Base-by-base conservation (phyloP, 2,329 filamentous ascomycete genomes). In the Hypoxylon sp. region DNA sequence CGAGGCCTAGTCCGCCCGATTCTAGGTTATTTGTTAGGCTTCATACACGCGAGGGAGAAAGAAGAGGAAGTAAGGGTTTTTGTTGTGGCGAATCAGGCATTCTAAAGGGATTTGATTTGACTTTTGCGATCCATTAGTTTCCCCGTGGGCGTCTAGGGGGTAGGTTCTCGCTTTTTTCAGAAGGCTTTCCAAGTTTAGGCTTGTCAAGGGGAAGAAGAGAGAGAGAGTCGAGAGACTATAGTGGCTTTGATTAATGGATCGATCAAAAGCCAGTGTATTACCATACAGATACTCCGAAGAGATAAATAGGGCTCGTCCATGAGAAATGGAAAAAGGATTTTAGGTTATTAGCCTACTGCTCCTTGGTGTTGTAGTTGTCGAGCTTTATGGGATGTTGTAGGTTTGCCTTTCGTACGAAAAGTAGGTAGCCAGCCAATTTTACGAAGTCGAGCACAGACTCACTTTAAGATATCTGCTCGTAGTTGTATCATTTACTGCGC, bases 1-100 rank as follows among this genome's bases (percentile, higher is more conserved):
- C 69, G 87, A 89, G 75, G 83, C 85, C 61, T 89, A 80, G 70
- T 57, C 32, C 27, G 83, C 85, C 62, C 89, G 80, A 70, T 54
- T 46, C 27, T n/a, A 10, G 21, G 13, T 15, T 48, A 11, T 15
- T 44, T 6, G 4, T 24, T 29, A 7, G 17, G 35, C 32, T 13
- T 39, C 13, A 29, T 21, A 29, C 19, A 27, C 17, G 27, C 11
- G 15, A 57, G 48, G 42, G 56, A 44, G 6, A 17, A 8, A 42
- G n/a, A 19, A 44, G 17, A 44, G n/a, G 11, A 53, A 55, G 13
- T 29, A 29, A 35, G 44, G 32, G 29, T 54, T 56, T 52, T 62
- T 42, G 68, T 62, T 42, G 68, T 58, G 74, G 74, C 73, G 70
- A 75, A 74, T 52, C 24, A 67, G 63, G 70, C 58, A 67, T 60